Evolutionary conservation across 2,329 filamentous ascomycete genomes (phyloP).

Genomic region (Nemania sp.): DNA sequence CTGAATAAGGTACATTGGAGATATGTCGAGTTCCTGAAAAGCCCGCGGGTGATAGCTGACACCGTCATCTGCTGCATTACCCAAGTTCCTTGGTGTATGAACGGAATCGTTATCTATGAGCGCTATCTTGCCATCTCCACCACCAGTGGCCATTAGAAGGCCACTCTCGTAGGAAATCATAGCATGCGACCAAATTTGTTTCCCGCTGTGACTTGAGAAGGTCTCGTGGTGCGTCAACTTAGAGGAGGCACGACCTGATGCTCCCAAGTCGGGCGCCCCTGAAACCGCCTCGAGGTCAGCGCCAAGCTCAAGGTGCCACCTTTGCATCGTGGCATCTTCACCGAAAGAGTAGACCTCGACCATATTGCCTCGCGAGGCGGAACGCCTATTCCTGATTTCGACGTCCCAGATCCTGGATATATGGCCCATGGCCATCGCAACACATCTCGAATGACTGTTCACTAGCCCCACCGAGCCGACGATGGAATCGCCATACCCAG

Average conservation of each 20-base stretch:
- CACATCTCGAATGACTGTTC: slow-evolving; percentile 45
- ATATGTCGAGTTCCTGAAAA: slow-evolving; percentile 25
- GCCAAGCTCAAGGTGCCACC: slow-evolving; percentile 65
- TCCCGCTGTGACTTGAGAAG: slow-evolving; percentile 74
- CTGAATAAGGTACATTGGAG: slow-evolving; percentile 30
- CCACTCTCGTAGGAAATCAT: slow-evolving; percentile 39
- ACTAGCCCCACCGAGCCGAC: slow-evolving; percentile 35
- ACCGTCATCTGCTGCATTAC: neutral
- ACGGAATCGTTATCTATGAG: slow-evolving; percentile 43
- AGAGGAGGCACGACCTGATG: slow-evolving; percentile 16
- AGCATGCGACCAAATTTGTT: slow-evolving; percentile 85
- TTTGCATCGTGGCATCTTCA: slow-evolving; percentile 78
- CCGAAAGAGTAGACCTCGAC: slow-evolving; percentile 75
- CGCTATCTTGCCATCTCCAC: slow-evolving; percentile 75
- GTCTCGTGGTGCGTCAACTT: slow-evolving; percentile 58
- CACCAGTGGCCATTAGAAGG: slow-evolving; percentile 70
- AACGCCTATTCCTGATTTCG: slow-evolving; percentile 55
- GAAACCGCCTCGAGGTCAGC: neutral
- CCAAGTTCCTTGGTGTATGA: neutral
- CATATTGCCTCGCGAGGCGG: slow-evolving; percentile 23
- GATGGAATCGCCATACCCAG: slow-evolving; percentile 62
- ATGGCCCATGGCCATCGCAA: slow-evolving; percentile 84
- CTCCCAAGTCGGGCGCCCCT: neutral
- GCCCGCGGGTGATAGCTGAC: neutral
- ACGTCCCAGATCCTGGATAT: slow-evolving; percentile 88